Base-by-base conservation (phyloP, 192 early-diverging fungal genomes). In the Podila horticola region DNA sequence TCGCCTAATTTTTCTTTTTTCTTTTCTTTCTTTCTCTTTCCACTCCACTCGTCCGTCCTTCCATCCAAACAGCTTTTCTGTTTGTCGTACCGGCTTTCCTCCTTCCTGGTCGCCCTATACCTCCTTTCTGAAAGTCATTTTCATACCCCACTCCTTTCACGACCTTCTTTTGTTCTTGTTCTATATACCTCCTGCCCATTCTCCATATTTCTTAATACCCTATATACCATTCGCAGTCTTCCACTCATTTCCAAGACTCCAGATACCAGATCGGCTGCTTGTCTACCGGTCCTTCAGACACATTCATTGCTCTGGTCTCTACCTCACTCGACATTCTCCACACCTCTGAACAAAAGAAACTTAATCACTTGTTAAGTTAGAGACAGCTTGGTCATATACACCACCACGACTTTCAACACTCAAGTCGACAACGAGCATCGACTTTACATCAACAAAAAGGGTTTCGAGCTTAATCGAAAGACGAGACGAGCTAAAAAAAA, bases 401-500 rank as follows among this genome's bases (percentile, higher is more conserved):
- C 33, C 59, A 20, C 57, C 58, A 45, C 31, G 71, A 52, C 33
- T 57, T 52, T n/a, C 50, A 9, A 36, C 58, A 31, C 36, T 49
- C n/a, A 38, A 36, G 34, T 45, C 41, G 41, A 45, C 41, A 45
- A 45, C 1, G 15, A 12, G 15, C 41, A 45, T 17, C 51, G 48
- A 58, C 64, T 49, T 51, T 65, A 19, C 58, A 57, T 30, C 57
- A 60, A 20, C 22, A 50, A 45, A 60, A 51, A 49, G 28, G 26
- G 29, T 61, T 57, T 50, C 58, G 34, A 34, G 26, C 45, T 22
- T n/a, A 52, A 29, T 29, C 26, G 38, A 48, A 49, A 45, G 55
- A 57, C 58, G 55, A 58, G 59, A 64, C 70, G 10, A 79, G 45
- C 65, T 68, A 30, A 41, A 59, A 20, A 20, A 81, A 13, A 61